Conservation (phyloP, 768 basidiomycete genomes). For the Tylopilus subfusipes region DNA sequence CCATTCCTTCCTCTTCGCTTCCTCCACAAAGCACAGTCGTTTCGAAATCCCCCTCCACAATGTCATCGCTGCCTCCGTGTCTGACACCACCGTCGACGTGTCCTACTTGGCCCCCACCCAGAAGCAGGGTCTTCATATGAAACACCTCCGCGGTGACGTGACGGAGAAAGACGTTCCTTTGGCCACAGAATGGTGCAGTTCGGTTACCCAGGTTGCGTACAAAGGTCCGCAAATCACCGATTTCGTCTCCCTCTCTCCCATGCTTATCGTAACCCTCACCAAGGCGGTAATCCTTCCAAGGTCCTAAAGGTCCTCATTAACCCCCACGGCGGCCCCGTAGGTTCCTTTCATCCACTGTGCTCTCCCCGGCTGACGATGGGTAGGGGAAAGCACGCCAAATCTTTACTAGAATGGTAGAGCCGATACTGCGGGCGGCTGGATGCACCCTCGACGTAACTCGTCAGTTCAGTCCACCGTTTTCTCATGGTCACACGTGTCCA, state of each 20-base stretch:
- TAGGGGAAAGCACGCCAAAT: constrained; percentile 61
- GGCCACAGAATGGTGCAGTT: constrained; percentile 50
- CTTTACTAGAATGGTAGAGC: constrained; percentile 60
- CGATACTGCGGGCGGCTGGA: constrained; percentile 64
- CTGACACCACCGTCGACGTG: constrained; percentile 40
- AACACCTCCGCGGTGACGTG: constrained; percentile 41
- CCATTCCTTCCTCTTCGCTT: constrained; percentile 12
- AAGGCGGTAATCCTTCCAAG: constrained; percentile 53
- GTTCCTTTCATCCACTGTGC: constrained; percentile 21
- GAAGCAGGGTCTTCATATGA: constrained; percentile 37
- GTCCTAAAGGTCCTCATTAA: constrained; percentile 72
- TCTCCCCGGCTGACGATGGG: neutral
- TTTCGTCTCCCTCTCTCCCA: neutral
- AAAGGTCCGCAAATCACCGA: constrained; percentile 37
- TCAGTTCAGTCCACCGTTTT: constrained; percentile 33
- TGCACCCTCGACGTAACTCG: constrained; percentile 62
- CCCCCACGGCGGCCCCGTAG: constrained; percentile 73
- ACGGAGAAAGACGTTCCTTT: constrained; percentile 31
- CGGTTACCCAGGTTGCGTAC: constrained; percentile 57
- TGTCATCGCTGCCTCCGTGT: constrained; percentile 51
- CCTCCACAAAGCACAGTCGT: neutral
- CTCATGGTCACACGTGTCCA: neutral
- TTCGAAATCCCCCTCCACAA: constrained; percentile 42
- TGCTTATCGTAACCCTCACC: constrained; percentile 1
- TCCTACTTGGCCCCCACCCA: constrained; percentile 49